A percentile compares a stretch with the other conserved stretches of the same genome.
phyloP scores from a whole-genome alignment of 2,329 filamentous ascomycete genomes.

The Aspergillus japonicus region DNA sequence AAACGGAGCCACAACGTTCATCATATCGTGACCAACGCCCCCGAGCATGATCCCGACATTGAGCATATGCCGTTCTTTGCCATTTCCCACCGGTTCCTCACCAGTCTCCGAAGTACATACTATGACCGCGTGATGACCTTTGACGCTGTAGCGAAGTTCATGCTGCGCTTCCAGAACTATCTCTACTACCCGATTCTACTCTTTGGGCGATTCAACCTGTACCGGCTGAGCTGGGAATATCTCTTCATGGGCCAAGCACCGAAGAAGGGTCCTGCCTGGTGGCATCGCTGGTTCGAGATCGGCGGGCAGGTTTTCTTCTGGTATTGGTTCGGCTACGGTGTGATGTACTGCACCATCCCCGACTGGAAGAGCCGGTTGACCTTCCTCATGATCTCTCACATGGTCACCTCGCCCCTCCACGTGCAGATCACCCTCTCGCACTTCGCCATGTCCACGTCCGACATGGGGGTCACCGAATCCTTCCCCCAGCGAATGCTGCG shows the following conservation, averaged over 20 bases:
- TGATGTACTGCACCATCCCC: constrained; percentile 72
- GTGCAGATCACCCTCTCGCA: constrained; percentile 89
- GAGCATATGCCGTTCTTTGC: constrained; percentile 88
- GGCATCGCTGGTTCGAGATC: constrained; percentile 80
- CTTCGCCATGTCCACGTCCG: constrained; percentile 89
- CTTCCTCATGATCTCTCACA: constrained; percentile 78
- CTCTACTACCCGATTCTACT: constrained; percentile 79
- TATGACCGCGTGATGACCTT: constrained; percentile 79
- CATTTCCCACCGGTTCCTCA: constrained; percentile 76
- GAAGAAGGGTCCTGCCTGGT: constrained; percentile 73
- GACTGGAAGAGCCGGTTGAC: constrained; percentile 66
- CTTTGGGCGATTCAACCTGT: constrained; percentile 85
- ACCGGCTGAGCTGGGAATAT: constrained; percentile 76
- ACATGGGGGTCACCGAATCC: constrained; percentile 78
- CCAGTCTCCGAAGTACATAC: constrained; percentile 72
- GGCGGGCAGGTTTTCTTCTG: constrained; percentile 77
- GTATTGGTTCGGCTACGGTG: constrained; percentile 80
- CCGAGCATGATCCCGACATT: constrained; percentile 95
- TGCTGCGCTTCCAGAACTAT: constrained; percentile 74
- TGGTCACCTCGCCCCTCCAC: constrained; percentile 77
- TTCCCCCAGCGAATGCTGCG: constrained; percentile 89
- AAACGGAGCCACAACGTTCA: constrained; percentile 95
- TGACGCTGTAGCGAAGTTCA: constrained; percentile 68
- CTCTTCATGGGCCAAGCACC: constrained; percentile 69
- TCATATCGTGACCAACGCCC: constrained; percentile 91